phyloP scores from a whole-genome alignment of 2,329 filamentous ascomycete species.

The Albophoma yamanashiensis region DNA sequence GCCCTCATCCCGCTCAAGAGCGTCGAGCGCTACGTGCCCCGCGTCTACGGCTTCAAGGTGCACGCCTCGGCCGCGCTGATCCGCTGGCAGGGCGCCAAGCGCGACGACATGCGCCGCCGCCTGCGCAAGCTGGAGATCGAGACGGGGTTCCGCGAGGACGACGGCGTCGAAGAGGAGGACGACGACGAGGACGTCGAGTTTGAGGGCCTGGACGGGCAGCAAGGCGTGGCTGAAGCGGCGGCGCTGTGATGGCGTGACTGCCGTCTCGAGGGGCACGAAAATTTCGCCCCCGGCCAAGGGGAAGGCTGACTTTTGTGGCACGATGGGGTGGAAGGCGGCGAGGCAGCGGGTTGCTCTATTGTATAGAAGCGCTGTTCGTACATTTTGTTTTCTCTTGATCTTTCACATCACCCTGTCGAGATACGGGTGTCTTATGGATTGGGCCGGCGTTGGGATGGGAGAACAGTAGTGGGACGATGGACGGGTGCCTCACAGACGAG shows the following conservation, averaged over 20 bases:
- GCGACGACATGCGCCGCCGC: constrained; percentile 72
- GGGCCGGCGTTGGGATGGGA: constrained; percentile 2
- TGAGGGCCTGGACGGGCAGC: constrained; percentile 23
- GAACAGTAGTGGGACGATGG: not conserved
- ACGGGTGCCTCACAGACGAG: not conserved
- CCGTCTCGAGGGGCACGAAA: not conserved
- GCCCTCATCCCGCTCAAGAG: constrained; percentile 80
- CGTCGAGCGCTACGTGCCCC: constrained; percentile 74
- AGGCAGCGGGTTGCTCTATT: not conserved
- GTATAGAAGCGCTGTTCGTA: not conserved
- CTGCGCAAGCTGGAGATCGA: constrained; percentile 64
- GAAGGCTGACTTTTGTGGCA: not conserved
- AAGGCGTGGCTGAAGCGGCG: constrained; percentile 15
- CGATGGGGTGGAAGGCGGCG: not conserved
- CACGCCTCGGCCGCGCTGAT: constrained; percentile 81
- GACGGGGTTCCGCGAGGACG: constrained; percentile 65
- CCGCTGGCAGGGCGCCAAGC: constrained; percentile 77
- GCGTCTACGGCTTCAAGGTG: constrained; percentile 91
- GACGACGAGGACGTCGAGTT: constrained; percentile 37
- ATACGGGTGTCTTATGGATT: not conserved
- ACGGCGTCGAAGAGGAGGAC: constrained; percentile 46
- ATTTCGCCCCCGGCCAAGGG: not conserved
- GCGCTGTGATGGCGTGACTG: constrained; percentile 4
- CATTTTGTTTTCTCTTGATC: not conserved
- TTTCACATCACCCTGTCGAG: not conserved